Evolutionary conservation across 371 early-diverging fungal genomes (phyloP), one percentile per base, ranked within the genome.

Genomic region (Aphelidium insulamus): DNA sequence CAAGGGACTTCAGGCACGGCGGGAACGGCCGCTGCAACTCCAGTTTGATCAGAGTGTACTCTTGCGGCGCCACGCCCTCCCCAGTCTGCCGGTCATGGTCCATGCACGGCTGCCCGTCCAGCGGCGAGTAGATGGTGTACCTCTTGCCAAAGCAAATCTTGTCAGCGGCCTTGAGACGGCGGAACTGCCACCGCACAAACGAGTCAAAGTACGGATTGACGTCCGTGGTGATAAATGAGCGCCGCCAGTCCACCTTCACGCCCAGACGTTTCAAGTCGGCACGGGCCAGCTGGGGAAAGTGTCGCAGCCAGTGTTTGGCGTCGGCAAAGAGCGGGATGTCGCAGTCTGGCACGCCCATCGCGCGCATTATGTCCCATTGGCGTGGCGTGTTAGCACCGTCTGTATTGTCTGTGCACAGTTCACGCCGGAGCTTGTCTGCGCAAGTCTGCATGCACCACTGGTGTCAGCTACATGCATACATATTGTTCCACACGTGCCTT

Each of bases 171-270:
- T 62, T 71, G 37, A 99, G 67, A 48, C 76, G 81, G 55, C 77
- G 78, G 68, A 99, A 97, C 54, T 99, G 99, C 97, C 97, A 99
- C 40, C 81, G 76, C 12, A 97, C 77, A 60, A 99, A 99, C 8
- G 88, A 78, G 55, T 99, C 99, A 50, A 90, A 99, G 68, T 83
- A 98, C 28, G 90, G 91, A 55, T 99, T 98, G 41, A 76, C 73
- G 46, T 98, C 97, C 18, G 99, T 99, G 32, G 99, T 99, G 45
- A 98, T 76, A 62, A 99, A 99, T 10, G 87, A 74, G 43, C 98
- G 72, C 38, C 98, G 75, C 95, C 94, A 97, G 58, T 98, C 98
- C 26, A 94, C 74, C 54, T 87, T 81, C 36, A 70, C 64, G 30
- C 98, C 92, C 43, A 97, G 66, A 20, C 65, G 59, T 36, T 69